These are phyloP conservation scores for Petunia secreta DNA, from an alignment of 257 asterid species.

Conservation along the genomic window DNA sequence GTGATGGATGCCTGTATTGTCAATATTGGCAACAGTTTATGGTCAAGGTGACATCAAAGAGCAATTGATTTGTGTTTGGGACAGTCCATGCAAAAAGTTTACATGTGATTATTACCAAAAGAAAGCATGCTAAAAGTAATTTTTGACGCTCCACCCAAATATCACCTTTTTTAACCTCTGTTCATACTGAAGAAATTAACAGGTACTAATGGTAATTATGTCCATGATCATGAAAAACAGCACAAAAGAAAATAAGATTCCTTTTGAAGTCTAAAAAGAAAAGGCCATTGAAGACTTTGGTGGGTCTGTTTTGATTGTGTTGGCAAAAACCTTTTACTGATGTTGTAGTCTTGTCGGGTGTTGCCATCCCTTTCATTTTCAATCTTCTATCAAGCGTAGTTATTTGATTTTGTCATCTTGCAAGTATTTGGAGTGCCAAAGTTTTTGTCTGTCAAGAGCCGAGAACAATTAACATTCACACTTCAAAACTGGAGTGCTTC, in stretches of 20 bases:
- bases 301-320: conserved; percentile 64
- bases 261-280: conserved; percentile 40
- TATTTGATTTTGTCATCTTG: conserved; percentile 49
- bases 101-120: conserved; percentile 35
- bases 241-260: conserved; percentile 28
- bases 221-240: conserved; percentile 29
- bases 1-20: background rate
- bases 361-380: conserved; percentile 58
- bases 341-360: conserved; percentile 71
- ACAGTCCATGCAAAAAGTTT: conserved; percentile 34
- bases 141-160: conserved; percentile 36
- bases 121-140: conserved; percentile 38
- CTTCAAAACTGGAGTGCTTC: conserved; percentile 7
- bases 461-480: background rate
- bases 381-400: conserved; percentile 58
- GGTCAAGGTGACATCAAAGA: conserved; percentile 24
- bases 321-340: conserved; percentile 54
- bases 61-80: conserved; percentile 30
- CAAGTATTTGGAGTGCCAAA: conserved; percentile 33
- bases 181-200: conserved; percentile 31
- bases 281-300: conserved; percentile 43
- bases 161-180: conserved; percentile 22
- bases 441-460: conserved; percentile 28
- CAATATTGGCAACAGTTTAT: conserved; percentile 21
- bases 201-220: conserved; percentile 35